These are phyloP conservation scores for Naganishia antarctica DNA, from an alignment of 768 basidiomycete genomes.

Conservation along the genomic window DNA sequence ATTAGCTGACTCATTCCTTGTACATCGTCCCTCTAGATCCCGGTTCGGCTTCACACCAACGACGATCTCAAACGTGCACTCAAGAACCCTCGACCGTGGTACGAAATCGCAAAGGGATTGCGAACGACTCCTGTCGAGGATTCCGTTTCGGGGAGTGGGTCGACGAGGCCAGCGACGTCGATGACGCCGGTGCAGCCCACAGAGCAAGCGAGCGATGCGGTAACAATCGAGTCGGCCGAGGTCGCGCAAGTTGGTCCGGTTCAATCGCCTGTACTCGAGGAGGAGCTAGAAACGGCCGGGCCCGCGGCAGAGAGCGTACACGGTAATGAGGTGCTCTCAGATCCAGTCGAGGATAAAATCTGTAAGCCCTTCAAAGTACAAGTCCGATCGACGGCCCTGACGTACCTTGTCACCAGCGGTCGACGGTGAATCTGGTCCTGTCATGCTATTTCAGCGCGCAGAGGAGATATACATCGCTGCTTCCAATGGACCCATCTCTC, in stretches of 20 bases:
- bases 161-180: neutral
- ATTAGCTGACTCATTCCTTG: neutral
- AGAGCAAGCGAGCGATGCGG: neutral
- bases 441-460: slow-evolving; percentile 32
- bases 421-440: neutral
- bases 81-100: slow-evolving; percentile 16
- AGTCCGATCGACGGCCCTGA: no score
- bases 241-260: no score
- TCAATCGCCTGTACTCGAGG: no score
- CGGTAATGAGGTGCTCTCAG: no score
- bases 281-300: no score
- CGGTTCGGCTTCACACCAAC: neutral
- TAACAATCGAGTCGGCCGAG: neutral
- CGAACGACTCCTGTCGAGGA: neutral
- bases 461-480: slow-evolving; percentile 39
- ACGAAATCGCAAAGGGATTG: neutral
- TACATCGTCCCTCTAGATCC: neutral
- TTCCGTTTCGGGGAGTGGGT: neutral
- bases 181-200: neutral
- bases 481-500: slow-evolving; percentile 2
- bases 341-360: no score
- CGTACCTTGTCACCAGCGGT: no score
- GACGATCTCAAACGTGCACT: slow-evolving; percentile 15
- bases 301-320: no score
- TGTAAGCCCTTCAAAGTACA: no score